Conservation (phyloP, 306 rosid species). For the Parietaria judaica region DNA sequence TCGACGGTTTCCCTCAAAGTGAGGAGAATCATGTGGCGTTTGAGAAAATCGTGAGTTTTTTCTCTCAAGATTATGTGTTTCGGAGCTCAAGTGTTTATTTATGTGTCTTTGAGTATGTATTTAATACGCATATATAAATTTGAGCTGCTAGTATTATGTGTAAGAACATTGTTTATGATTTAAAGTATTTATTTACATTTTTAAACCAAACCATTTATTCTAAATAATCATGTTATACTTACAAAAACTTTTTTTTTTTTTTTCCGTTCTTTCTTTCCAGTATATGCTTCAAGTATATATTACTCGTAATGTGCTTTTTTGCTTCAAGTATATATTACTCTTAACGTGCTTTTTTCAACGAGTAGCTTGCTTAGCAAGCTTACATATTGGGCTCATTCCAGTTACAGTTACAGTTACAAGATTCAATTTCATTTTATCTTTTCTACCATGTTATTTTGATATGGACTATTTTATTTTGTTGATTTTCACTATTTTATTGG, state of each 20-base stretch:
- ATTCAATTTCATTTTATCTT: too few species aligned
- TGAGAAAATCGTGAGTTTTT: conserved; percentile 63
- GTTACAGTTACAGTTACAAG: too few species aligned
- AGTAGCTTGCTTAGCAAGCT: too few species aligned
- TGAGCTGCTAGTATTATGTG: neutral
- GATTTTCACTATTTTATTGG: too few species aligned
- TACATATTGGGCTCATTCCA: too few species aligned
- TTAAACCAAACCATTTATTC: too few species aligned
- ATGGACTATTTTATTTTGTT: too few species aligned
- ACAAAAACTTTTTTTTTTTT: neutral
- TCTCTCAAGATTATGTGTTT: conserved; percentile 10
- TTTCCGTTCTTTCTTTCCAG: neutral
- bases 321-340: too few species aligned
- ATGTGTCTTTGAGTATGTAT: neutral
- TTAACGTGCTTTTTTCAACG: too few species aligned
- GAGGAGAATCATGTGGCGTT: conserved; percentile 86
- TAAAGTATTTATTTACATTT: neutral
- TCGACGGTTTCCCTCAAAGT: conserved; percentile 89
- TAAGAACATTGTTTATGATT: neutral
- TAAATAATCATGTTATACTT: too few species aligned
- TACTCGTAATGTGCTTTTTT: conserved; percentile 1
- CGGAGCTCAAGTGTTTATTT: neutral
- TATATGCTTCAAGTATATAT: neutral
- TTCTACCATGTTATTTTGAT: too few species aligned
- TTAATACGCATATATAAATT: neutral